Conservation (phyloP, 805 yeast species). For the Metschnikowia santaceciliae region DNA sequence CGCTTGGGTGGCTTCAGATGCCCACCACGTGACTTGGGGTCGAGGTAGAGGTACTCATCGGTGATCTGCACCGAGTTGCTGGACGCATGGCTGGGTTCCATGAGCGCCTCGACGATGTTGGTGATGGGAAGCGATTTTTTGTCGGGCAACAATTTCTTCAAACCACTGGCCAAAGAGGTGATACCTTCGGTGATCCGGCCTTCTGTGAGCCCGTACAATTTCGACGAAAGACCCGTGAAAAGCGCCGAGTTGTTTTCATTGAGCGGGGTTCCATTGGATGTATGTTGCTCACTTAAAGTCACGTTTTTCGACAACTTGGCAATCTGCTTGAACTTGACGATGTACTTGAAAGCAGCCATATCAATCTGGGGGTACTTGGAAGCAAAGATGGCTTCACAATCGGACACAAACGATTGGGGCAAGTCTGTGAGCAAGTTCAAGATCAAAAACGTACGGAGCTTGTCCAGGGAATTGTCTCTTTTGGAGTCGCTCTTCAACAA, state of each 20-base stretch:
- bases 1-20: conserved; percentile 86
- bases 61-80: conserved; percentile 65
- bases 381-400: conserved; percentile 60
- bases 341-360: conserved; percentile 62
- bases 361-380: conserved; percentile 50
- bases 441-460: conserved; percentile 85
- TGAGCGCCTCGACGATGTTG: conserved; percentile 82
- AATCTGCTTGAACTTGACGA: conserved; percentile 77
- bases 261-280: conserved; percentile 24
- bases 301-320: conserved; percentile 43
- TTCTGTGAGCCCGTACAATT: conserved; percentile 76
- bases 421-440: conserved; percentile 52
- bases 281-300: conserved; percentile 21
- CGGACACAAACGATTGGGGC: conserved; percentile 31
- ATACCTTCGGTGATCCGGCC: conserved; percentile 85
- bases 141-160: conserved; percentile 82
- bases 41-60: conserved; percentile 86
- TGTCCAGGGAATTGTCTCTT: conserved; percentile 67
- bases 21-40: conserved; percentile 88
- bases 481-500: conserved; percentile 49
- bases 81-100: conserved; percentile 72
- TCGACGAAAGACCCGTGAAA: conserved; percentile 70
- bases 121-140: conserved; percentile 87
- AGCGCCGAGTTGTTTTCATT: conserved; percentile 49
- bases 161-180: conserved; percentile 82